Conservation (phyloP, 2,329 filamentous ascomycete genomes). For the Onygenales sp. region DNA sequence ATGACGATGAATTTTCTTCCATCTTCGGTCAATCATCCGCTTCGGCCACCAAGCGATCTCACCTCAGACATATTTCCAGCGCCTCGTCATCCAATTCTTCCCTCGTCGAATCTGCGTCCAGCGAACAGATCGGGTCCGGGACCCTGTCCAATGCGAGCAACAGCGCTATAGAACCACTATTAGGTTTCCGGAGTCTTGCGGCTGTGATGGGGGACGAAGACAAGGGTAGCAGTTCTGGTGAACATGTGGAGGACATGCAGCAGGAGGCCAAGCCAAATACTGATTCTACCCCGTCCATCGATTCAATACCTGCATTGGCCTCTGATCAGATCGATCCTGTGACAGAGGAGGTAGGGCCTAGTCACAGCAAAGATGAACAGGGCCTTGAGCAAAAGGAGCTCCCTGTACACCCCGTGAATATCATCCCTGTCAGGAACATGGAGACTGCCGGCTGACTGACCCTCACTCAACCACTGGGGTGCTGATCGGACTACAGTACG, state of each 20-base stretch:
- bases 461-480: too few relatives aligned
- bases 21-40: constrained; percentile 34
- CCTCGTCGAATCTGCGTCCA: constrained; percentile 50
- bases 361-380: constrained; percentile 8
- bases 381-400: constrained; percentile 25
- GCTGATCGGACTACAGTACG: too few relatives aligned
- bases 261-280: constrained; percentile 13
- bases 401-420: constrained; percentile 26
- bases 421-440: not conserved
- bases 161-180: constrained; percentile 62
- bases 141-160: constrained; percentile 42
- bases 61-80: constrained; percentile 75
- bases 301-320: constrained; percentile 6
- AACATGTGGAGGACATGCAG: constrained; percentile 29
- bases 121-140: constrained; percentile 35
- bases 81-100: constrained; percentile 78
- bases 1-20: constrained; percentile 15
- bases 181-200: constrained; percentile 82
- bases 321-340: not conserved
- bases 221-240: constrained; percentile 28
- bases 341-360: constrained; percentile 4
- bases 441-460: not conserved
- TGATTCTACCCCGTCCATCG: not conserved
- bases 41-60: constrained; percentile 54
- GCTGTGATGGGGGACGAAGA: constrained; percentile 68